Evolutionary conservation across 2,329 filamentous ascomycete species (phyloP).

Genomic region (Albifimbria verrucaria): DNA sequence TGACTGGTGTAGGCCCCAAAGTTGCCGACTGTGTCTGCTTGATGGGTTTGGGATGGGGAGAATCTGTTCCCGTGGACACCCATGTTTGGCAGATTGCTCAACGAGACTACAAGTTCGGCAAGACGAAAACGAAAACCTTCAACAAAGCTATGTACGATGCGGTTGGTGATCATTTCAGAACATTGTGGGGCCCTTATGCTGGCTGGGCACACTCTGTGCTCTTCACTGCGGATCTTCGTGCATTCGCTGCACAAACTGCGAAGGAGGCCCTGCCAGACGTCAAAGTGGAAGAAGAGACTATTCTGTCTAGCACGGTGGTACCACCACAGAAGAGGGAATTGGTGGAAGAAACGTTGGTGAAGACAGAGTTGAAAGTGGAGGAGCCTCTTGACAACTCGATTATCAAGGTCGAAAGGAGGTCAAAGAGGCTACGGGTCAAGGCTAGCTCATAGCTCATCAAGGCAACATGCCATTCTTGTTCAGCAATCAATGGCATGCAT

Average conservation of each 20-base stretch:
- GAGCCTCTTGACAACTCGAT: conserved; percentile 7
- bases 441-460: background rate
- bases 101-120: conserved; percentile 90
- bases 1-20: conserved; percentile 92
- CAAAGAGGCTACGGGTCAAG: background rate
- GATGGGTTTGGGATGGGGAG: conserved; percentile 94
- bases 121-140: conserved; percentile 77
- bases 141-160: conserved; percentile 88
- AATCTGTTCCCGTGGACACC: conserved; percentile 93
- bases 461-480: too few species aligned
- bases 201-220: conserved; percentile 98
- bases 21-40: conserved; percentile 95
- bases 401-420: conserved; percentile 4
- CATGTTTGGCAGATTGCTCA: conserved; percentile 99
- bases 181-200: conserved; percentile 87
- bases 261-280: conserved; percentile 12
- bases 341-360: background rate
- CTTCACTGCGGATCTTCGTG: conserved; percentile 86
- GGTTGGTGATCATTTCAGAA: conserved; percentile 84
- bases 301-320: background rate
- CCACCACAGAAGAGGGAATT: background rate
- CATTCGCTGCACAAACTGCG: conserved; percentile 67
- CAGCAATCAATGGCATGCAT: too few species aligned
- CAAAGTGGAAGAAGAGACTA: conserved; percentile 18
- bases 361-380: conserved; percentile 6